Base-by-base conservation (phyloP, 371 early-diverging fungal genomes). In the Ordospora colligata region DNA sequence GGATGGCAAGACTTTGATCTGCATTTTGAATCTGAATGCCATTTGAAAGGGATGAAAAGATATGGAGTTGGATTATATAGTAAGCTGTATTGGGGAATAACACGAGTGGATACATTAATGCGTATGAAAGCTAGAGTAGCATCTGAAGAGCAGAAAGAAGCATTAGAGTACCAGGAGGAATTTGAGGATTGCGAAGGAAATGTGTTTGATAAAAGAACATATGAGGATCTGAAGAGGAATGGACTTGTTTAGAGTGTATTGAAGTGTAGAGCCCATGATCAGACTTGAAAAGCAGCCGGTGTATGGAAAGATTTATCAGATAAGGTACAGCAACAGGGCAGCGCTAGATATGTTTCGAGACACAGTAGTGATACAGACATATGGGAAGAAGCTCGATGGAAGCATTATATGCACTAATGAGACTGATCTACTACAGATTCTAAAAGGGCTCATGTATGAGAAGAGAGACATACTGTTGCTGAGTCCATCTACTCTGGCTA, bases 151-250 rank as follows among this genome's bases (percentile, higher is more conserved):
- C 32, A 32, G 32, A 32, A 5, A 32, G 32, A 62, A 8, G 25
- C 5, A 5, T n/a, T 62, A 62, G 42, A 32, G 14, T 51, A 86
- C 85, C 86, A 91, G 82, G 95, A 95, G 81, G 96, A 96, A 83
- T 94, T 90, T 81, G 95, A 96, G 82, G 95, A 96, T 79, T 87
- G 85, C 8, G 91, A 91, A 70, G 97, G 97, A 75, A 95, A 96
- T 78, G 95, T 96, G 54, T 94, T 91, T 77, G 93, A 92, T 87
- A 93, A 90, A 76, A 95, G 94, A 88, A 94, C 92, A 3, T 96
- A 92, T 81, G 91, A 94, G 80, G 87, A 87, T 84, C 58, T 80
- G 12, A 68, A 72, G 43, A 53, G 63, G 21, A 63, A 73, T 53
- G 76, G 76, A n/a, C 42, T 80, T 8, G 23, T 80, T 19, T 76